phyloP scores from a whole-genome alignment of 1,139 yeast species.

The Nadsonia starkeyi-henricii region DNA sequence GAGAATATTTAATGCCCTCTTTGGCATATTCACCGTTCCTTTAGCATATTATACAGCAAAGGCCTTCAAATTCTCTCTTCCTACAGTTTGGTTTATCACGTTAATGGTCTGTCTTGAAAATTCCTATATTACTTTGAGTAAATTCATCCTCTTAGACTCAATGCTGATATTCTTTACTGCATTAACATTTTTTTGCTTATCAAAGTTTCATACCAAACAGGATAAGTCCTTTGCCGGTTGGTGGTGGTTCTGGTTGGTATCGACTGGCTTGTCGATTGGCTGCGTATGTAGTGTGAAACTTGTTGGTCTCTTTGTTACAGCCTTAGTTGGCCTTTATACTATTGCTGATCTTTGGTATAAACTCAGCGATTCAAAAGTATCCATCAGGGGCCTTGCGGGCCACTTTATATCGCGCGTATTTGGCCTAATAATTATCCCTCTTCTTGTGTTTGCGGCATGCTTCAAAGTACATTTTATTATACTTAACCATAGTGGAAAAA shows the following conservation, averaged over 20 bases:
- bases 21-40: conserved; percentile 84
- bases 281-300: conserved; percentile 80
- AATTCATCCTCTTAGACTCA: conserved; percentile 88
- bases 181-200: conserved; percentile 62
- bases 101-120: conserved; percentile 77
- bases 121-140: conserved; percentile 78
- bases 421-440: conserved; percentile 61
- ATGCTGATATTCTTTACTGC: conserved; percentile 89
- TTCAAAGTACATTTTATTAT: conserved; percentile 72
- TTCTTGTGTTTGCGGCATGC: conserved; percentile 47
- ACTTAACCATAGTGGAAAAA: conserved; percentile 74
- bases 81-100: conserved; percentile 80
- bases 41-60: conserved; percentile 85
- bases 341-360: conserved; percentile 58
- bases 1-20: conserved; percentile 88
- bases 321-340: conserved; percentile 71
- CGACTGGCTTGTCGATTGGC: conserved; percentile 75
- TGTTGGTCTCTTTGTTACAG: conserved; percentile 87
- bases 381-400: conserved; percentile 30
- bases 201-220: conserved; percentile 67
- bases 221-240: conserved; percentile 47
- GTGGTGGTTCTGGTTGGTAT: conserved; percentile 89
- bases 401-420: conserved; percentile 69
- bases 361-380: conserved; percentile 35
- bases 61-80: conserved; percentile 66